A percentile compares a stretch with the other conserved stretches of the same genome.
phyloP scores from a whole-genome alignment of 805 yeast species.

The Gaillardinia entomophila region DNA sequence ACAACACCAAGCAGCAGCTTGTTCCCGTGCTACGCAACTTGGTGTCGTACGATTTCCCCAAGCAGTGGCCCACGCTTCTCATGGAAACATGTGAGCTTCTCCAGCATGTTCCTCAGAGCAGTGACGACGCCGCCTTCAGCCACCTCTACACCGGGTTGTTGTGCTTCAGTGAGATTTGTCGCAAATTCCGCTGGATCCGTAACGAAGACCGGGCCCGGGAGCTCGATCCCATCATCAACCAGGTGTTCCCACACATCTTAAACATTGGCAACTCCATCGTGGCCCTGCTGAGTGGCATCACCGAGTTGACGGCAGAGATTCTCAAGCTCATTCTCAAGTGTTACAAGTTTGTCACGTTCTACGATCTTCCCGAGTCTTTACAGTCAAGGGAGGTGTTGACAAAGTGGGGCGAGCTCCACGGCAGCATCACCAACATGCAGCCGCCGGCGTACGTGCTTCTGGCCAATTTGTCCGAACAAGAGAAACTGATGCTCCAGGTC shows the following conservation, averaged over 20 bases:
- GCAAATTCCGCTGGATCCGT: slow-evolving; percentile 65
- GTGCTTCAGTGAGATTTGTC: slow-evolving; percentile 62
- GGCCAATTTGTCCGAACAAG: slow-evolving; percentile 43
- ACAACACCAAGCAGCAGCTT: slow-evolving; percentile 30
- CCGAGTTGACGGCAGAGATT: slow-evolving; percentile 57
- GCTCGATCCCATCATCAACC: slow-evolving; percentile 42
- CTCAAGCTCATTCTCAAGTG: slow-evolving; percentile 66
- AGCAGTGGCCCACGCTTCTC: slow-evolving; percentile 32
- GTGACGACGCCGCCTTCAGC: slow-evolving; percentile 14
- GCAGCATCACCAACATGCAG: slow-evolving; percentile 53
- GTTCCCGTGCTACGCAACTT: slow-evolving; percentile 14
- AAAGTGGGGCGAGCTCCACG: slow-evolving; percentile 76
- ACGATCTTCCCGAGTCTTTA: slow-evolving; percentile 62
- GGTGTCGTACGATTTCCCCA: slow-evolving; percentile 28
- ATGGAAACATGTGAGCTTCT: slow-evolving; percentile 26
- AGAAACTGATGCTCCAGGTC: slow-evolving; percentile 58
- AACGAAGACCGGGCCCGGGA: slow-evolving; percentile 35
- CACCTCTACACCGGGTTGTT: slow-evolving; percentile 59
- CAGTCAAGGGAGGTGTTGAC: slow-evolving; percentile 44
- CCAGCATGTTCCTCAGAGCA: slow-evolving; percentile 14
- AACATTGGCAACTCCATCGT: slow-evolving; percentile 54
- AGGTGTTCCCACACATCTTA: slow-evolving; percentile 62
- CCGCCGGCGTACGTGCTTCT: slow-evolving; percentile 50
- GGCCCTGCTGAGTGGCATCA: slow-evolving; percentile 18
- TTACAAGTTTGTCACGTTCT: slow-evolving; percentile 70